Evolutionary conservation across 768 basidiomycete species (phyloP).

Genomic region (Chalciporus chontae): DNA sequence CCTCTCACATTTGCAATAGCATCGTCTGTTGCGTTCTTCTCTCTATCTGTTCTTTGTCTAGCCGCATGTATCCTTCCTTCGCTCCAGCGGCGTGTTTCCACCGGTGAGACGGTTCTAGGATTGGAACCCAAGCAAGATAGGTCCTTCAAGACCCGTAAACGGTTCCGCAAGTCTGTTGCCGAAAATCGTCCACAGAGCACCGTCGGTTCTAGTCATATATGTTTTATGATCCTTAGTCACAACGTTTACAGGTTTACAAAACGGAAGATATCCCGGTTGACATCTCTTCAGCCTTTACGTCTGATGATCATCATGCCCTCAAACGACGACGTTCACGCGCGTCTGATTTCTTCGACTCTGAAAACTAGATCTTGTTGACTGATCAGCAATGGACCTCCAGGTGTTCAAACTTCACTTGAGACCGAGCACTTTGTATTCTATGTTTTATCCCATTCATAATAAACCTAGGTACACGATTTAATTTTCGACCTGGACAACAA

Average conservation of each 20-base stretch:
- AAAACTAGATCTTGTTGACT: conserved; percentile 18
- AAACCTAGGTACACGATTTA: conserved; percentile 22
- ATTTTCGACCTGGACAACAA: conserved; percentile 7
- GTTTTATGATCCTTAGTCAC: conserved; percentile 7
- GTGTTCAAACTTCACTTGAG: conserved; percentile 12
- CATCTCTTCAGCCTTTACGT: conserved; percentile 29
- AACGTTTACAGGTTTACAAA: conserved; percentile 21
- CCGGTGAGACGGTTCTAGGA: conserved; percentile 10
- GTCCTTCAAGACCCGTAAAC: conserved; percentile 25
- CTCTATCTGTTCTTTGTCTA: conserved; percentile 44
- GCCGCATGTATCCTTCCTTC: conserved; percentile 52
- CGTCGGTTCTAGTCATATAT: conserved; percentile 16
- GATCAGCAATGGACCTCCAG: conserved; percentile 9
- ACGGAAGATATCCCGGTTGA: conserved; percentile 26
- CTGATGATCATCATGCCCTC: conserved; percentile 31
- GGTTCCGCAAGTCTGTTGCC: conserved; percentile 21
- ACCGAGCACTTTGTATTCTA: conserved; percentile 15
- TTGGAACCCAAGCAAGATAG: conserved; percentile 19
- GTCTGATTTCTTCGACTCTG: conserved; percentile 30
- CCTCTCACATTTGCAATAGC: conserved; percentile 54
- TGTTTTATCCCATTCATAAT: conserved; percentile 14
- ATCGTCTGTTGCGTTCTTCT: conserved; percentile 44
- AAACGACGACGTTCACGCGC: conserved; percentile 46
- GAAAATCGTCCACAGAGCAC: conserved; percentile 21
- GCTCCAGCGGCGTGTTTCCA: conserved; percentile 26